phyloP scores from a whole-genome alignment of 1,284 basidiomycete genomes.

The Ganoderma leucocontextum region DNA sequence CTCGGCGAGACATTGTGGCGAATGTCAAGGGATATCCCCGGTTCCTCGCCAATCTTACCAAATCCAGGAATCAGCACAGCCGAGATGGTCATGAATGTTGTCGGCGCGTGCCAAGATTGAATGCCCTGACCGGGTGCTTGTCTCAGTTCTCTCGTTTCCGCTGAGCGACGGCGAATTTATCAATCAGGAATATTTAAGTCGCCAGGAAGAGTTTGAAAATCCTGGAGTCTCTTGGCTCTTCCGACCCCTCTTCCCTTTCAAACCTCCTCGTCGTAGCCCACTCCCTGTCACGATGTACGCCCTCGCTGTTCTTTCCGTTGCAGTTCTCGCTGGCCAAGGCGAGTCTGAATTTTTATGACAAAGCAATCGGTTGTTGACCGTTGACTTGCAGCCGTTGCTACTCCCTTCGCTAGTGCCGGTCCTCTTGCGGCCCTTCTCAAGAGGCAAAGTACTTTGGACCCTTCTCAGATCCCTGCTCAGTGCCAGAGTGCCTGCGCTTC shows the following conservation, averaged over 20 bases:
- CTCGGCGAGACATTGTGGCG: not conserved
- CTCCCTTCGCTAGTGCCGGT: constrained; percentile 16
- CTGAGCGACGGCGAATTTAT: not conserved
- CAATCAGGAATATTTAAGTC: not conserved
- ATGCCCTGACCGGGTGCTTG: not conserved
- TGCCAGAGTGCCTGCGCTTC: constrained; percentile 24
- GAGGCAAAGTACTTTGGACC: constrained; percentile 25
- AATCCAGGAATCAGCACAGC: not conserved
- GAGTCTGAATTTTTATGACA: not conserved
- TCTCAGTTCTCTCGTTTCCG: not conserved
- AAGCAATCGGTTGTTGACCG: not conserved
- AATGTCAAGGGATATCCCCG: not conserved
- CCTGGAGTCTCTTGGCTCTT: not conserved
- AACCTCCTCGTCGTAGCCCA: not conserved
- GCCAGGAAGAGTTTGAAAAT: not conserved
- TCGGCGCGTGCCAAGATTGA: not conserved
- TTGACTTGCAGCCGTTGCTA: constrained; percentile 15
- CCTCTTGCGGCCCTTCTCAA: constrained; percentile 16
- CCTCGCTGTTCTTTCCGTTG: constrained; percentile 27
- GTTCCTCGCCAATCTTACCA: constrained; percentile 5
- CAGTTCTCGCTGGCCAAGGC: constrained; percentile 32
- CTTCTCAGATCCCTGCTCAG: constrained; percentile 27
- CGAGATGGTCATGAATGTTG: not conserved
- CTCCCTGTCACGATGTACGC: constrained; percentile 27
- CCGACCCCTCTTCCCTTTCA: not conserved